Conservation (phyloP, 2,329 filamentous ascomycete genomes). For the Pestalotiopsis sp. region DNA sequence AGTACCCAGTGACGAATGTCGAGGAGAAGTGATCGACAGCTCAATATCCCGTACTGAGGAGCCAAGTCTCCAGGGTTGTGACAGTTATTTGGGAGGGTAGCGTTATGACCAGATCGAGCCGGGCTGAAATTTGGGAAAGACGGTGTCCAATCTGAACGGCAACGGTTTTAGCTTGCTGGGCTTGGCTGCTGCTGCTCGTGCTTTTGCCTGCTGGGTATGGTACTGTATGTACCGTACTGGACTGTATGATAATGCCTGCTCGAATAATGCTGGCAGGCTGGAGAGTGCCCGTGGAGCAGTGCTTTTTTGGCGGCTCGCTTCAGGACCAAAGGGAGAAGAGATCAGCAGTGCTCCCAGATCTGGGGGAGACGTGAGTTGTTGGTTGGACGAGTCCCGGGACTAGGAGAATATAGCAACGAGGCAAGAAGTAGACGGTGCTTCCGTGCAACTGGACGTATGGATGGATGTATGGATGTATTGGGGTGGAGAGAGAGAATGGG, state of each 20-base stretch:
- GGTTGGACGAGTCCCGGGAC: constrained; percentile 17
- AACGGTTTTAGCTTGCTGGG: constrained; percentile 35
- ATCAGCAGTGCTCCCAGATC: constrained; percentile 36
- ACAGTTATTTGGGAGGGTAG: constrained; percentile 31
- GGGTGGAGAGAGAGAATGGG: background rate
- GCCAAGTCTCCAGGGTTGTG: constrained; percentile 47
- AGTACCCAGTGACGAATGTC: constrained; percentile 49
- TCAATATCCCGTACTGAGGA: constrained; percentile 52
- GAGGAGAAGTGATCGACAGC: constrained; percentile 56
- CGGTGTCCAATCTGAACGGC: constrained; percentile 37
- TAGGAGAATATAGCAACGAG: constrained; percentile 14
- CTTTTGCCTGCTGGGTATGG: too few species aligned
- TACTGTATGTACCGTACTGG: too few species aligned
- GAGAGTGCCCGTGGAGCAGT: constrained; percentile 34
- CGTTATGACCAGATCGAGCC: constrained; percentile 3
- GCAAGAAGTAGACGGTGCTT: background rate
- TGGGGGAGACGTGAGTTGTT: constrained; percentile 24
- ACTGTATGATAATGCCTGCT: background rate
- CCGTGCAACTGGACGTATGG: background rate
- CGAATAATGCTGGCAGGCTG: constrained; percentile 19
- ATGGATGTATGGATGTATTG: background rate
- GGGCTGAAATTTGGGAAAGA: background rate
- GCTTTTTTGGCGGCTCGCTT: constrained; percentile 33
- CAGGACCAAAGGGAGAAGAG: constrained; percentile 37
- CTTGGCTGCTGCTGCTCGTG: constrained; percentile 2